Conservation (phyloP, 169 alveolate genomes). For the Eimeria acervulina region DNA sequence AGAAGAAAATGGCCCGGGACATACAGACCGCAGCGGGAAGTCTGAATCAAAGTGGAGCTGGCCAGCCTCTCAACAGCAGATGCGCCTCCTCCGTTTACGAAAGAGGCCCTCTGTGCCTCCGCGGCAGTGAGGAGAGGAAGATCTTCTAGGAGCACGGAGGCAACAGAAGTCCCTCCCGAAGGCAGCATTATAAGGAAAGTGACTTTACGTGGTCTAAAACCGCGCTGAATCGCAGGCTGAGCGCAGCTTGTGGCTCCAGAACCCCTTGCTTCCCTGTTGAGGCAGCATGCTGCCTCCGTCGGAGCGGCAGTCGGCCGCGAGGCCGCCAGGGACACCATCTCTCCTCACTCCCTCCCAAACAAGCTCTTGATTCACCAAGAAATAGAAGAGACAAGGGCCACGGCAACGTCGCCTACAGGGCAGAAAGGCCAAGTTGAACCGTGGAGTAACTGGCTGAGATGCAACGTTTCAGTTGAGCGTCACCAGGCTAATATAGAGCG, state of each 20-base stretch:
- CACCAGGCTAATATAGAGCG: background rate
- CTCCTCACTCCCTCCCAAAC: background rate
- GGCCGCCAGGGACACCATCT: constrained; percentile 5
- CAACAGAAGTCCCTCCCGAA: constrained; percentile 49
- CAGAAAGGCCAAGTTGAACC: background rate
- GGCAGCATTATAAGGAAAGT: constrained; percentile 52
- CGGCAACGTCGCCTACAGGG: background rate
- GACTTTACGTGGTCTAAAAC: background rate
- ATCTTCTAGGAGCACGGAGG: constrained; percentile 35
- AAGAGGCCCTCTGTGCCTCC: constrained; percentile 10
- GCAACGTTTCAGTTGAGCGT: background rate
- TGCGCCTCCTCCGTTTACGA: background rate
- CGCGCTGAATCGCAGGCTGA: background rate
- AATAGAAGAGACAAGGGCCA: background rate
- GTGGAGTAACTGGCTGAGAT: background rate
- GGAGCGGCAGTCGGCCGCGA: constrained; percentile 40
- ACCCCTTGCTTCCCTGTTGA: background rate
- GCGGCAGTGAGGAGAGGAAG: constrained; percentile 58
- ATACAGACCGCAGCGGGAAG: constrained; percentile 20
- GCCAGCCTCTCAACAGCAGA: constrained; percentile 44
- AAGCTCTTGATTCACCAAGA: background rate
- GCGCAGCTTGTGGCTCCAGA: background rate
- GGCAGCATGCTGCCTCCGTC: background rate
- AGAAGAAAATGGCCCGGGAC: constrained; percentile 46
- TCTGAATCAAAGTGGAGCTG: background rate